These are phyloP conservation scores for Flaveria linearis DNA, from an alignment of 129 eudicot species.

Conservation along the genomic window DNA sequence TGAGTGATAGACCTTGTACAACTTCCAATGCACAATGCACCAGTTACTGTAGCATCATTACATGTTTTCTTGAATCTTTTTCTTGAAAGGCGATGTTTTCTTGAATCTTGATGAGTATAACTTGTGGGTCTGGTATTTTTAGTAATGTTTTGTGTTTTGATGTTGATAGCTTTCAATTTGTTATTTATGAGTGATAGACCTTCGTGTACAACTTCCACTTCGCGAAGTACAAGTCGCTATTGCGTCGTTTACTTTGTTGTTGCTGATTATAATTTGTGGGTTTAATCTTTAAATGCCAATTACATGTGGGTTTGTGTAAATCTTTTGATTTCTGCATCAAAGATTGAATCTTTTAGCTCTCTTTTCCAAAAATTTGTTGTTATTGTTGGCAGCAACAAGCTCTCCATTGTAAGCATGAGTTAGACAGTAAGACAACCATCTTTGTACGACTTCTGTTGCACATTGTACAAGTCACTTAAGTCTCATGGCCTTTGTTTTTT, in stretches of 20 bases:
- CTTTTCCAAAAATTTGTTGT: neutral
- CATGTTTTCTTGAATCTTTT: neutral
- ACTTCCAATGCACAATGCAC: conserved; percentile 17
- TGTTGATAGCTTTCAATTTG: neutral
- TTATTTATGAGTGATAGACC: neutral
- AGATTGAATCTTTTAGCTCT: neutral
- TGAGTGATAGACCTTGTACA: conserved; percentile 4
- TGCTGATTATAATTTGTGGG: conserved; percentile 26
- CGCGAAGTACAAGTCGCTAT: conserved; percentile 15
- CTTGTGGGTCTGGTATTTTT: conserved; percentile 8
- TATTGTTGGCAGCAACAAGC: neutral
- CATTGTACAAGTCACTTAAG: conserved; percentile 35
- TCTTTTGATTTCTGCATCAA: neutral
- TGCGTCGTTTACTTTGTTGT: neutral
- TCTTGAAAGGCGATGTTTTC: too few relatives aligned
- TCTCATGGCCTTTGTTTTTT: neutral
- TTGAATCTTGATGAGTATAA: neutral
- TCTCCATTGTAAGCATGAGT: conserved; percentile 26
- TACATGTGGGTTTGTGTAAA: conserved; percentile 25
- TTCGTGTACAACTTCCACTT: conserved; percentile 13
- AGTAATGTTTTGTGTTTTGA: conserved; percentile 12
- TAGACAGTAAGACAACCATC: conserved; percentile 88
- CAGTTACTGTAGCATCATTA: conserved; percentile 12
- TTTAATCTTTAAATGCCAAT: conserved; percentile 21
- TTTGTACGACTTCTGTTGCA: conserved; percentile 89